A percentile compares a stretch with the other conserved stretches of the same genome.
Conservation (phyloP, 2,329 filamentous ascomycete species). For the Phoma sp. region DNA sequence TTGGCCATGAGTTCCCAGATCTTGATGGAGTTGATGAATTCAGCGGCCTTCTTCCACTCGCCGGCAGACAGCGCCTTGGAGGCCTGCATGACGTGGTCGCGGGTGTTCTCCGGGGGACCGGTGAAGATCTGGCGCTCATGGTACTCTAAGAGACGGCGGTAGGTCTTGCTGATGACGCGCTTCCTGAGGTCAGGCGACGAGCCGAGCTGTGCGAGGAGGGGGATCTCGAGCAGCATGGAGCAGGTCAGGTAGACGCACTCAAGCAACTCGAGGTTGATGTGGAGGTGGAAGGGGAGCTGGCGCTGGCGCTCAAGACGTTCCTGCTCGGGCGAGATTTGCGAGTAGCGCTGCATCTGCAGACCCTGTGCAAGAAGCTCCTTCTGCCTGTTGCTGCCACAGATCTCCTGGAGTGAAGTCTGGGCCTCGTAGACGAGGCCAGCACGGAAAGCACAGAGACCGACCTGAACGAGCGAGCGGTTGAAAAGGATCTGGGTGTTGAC, state of each 20-base stretch:
- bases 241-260: conserved; percentile 99
- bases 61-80: conserved; percentile 95
- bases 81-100: conserved; percentile 98
- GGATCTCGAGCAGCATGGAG: conserved; percentile 99
- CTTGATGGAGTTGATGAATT: conserved; percentile 97
- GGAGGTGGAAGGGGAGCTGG: conserved; percentile 99
- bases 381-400: conserved; percentile 94
- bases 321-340: conserved; percentile 94
- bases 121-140: conserved; percentile 99
- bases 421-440: conserved; percentile 96
- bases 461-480: conserved; percentile 97
- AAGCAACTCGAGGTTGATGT: conserved; percentile 98
- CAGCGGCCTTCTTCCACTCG: conserved; percentile 96
- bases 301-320: conserved; percentile 96
- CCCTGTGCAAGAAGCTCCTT: conserved; percentile 98
- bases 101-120: conserved; percentile 96
- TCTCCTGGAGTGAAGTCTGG: conserved; percentile 96
- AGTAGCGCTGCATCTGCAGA: conserved; percentile 97
- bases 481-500: conserved; percentile 97
- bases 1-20: conserved; percentile 99
- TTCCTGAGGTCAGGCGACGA: conserved; percentile 97
- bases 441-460: conserved; percentile 97
- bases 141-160: conserved; percentile 98
- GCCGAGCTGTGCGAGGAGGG: conserved; percentile 92
- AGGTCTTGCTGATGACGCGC: conserved; percentile 98